Conservation (phyloP, 139 green algal species). For the Zygnema circumcarinatum region DNA sequence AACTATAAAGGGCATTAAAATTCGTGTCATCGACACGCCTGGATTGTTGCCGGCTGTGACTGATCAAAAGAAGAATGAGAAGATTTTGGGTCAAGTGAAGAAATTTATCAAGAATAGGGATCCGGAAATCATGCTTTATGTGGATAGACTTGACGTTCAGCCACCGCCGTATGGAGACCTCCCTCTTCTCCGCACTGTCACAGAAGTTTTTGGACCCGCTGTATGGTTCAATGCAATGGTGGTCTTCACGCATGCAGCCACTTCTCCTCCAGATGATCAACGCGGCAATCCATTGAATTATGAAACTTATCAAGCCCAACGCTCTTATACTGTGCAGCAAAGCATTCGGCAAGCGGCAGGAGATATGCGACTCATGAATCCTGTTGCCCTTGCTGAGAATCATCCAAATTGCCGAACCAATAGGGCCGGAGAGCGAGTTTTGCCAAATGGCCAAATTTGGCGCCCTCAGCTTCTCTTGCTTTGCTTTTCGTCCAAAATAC, state of each 20-base stretch:
- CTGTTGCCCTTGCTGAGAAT: constrained; percentile 77
- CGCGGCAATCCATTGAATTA: constrained; percentile 65
- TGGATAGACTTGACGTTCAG: constrained; percentile 77
- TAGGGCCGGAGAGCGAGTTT: constrained; percentile 69
- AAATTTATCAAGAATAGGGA: constrained; percentile 68
- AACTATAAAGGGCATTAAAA: constrained; percentile 68
- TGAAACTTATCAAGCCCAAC: constrained; percentile 75
- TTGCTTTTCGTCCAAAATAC: constrained; percentile 77
- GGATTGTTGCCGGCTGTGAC: constrained; percentile 69
- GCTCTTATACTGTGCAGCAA: constrained; percentile 74
- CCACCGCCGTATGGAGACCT: constrained; percentile 63
- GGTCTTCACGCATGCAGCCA: constrained; percentile 76
- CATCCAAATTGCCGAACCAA: constrained; percentile 71
- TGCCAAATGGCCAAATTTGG: constrained; percentile 80
- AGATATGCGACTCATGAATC: constrained; percentile 78
- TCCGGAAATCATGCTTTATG: constrained; percentile 82
- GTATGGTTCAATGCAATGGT: constrained; percentile 81
- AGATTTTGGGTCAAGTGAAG: constrained; percentile 65
- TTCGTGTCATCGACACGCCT: constrained; percentile 84
- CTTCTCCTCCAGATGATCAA: constrained; percentile 72
- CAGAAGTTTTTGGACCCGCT: constrained; percentile 70
- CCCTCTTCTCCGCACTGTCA: constrained; percentile 72
- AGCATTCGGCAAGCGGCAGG: constrained; percentile 67
- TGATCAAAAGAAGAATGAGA: constrained; percentile 65
- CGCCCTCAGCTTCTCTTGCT: constrained; percentile 77